Evolutionary conservation across 352 stramenopile genomes (phyloP), one percentile per base, ranked within the genome.

Genomic region (Pythium guiyangense): DNA sequence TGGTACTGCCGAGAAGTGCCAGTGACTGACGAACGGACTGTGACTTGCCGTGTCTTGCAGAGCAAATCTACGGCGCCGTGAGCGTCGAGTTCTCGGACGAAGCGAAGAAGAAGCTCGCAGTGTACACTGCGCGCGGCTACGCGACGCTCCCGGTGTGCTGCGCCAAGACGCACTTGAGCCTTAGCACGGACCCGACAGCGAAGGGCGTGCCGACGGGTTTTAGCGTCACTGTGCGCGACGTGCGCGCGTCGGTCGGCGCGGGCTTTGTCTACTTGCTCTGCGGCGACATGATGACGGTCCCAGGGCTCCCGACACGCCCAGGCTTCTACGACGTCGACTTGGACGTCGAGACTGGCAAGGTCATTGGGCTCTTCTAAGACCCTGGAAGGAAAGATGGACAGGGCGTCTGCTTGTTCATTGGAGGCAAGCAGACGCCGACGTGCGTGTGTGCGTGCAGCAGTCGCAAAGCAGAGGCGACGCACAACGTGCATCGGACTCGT

Each of bases 281-380:
- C 52, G 97, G 97, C 29, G 93, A 99, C 66, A 99, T 99, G 65
- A 99, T 98, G 92, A 99, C 97, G 1, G 97, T 99, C 56, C 97
- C 97, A 26, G 97, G 97, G n/a, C 76, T 99, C 1, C 96, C 97
- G 18, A 99, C 97, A 15, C 80, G 96, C 39, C 97, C 97, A 20
- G 96, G 96, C 58, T 99, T 99, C 76, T 98, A 98, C 67, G 96
- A 99, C 71, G 94, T 99, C 10, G 97, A 99, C 71, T 77, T 99
- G 27, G 86, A 99, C 64, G 74, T 79, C 54, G 70, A 93, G 40
- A 92, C 97, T 25, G 97, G 97, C 61, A 92, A 97, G 60, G 96
- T 99, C 15, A 92, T 98, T 54, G 97, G 97, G 31, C 75, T 99
- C 25, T 99, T 92, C 64, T 92, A 79, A 77, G 4, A 8, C 29